Evolutionary conservation across 441 rosid genomes (phyloP).

Genomic region (Adansonia grandidieri): DNA sequence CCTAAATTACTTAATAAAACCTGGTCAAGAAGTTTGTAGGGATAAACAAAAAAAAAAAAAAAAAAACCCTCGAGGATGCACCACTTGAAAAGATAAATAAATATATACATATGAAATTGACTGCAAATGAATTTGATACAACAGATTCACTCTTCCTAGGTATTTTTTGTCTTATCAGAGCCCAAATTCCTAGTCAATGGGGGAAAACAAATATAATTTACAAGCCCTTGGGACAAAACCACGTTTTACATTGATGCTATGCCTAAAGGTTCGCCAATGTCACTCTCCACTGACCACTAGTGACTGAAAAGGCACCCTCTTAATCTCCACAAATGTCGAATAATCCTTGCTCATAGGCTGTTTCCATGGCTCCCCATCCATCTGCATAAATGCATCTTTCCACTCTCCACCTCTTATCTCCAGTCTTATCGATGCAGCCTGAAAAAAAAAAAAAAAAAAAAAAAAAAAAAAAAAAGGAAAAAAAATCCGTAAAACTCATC

Average conservation of each 20-base stretch:
- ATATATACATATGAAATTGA: neutral
- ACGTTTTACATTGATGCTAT: conserved; percentile 8
- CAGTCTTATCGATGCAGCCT: conserved; percentile 85
- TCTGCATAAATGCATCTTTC: conserved; percentile 86
- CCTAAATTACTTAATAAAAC: neutral
- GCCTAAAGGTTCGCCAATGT: neutral
- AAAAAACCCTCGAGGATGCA: neutral
- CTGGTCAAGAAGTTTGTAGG: neutral
- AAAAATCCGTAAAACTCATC: neutral
- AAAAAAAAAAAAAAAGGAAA: too few species aligned
- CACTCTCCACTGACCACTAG: conserved; percentile 67
- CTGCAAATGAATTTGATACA: conserved; percentile 6
- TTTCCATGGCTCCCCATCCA: conserved; percentile 99
- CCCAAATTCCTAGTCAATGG: conserved; percentile 15
- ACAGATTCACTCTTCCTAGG: conserved; percentile 9
- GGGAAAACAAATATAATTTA: conserved; percentile 27
- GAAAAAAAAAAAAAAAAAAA: neutral
- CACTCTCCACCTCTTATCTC: conserved; percentile 92
- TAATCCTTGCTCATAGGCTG: conserved; percentile 73
- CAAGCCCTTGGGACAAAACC: conserved; percentile 16
- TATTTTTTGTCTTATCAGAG: neutral
- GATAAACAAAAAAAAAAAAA: neutral
- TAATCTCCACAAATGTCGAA: conserved; percentile 79
- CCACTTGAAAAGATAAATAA: neutral
- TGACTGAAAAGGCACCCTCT: conserved; percentile 76